phyloP scores from a whole-genome alignment of 1,284 basidiomycete species.

The Schizophyllum amplum region DNA sequence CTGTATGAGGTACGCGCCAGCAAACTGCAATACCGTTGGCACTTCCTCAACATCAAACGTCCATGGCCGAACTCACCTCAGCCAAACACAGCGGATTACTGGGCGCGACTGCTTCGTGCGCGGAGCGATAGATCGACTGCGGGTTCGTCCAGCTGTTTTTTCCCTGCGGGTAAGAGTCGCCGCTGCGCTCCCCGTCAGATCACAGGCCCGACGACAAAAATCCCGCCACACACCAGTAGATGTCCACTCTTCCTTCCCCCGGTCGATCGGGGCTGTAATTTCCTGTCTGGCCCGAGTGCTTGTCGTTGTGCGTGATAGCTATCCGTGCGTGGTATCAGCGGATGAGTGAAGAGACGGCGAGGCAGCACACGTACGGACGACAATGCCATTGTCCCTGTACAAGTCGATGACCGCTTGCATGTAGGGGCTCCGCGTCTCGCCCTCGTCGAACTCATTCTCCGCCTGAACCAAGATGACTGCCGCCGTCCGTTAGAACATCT shows the following conservation, averaged over 20 bases:
- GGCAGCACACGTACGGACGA: conserved; percentile 29
- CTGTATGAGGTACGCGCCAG: conserved; percentile 36
- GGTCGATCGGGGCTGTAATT: conserved; percentile 39
- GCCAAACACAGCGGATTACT: conserved; percentile 41
- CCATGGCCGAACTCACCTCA: conserved; percentile 23
- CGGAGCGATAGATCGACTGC: conserved; percentile 37
- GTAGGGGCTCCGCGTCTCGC: conserved; percentile 30
- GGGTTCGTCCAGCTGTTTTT: conserved; percentile 36
- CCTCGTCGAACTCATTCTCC: conserved; percentile 48
- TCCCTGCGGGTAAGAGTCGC: conserved; percentile 43
- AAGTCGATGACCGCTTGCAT: conserved; percentile 43
- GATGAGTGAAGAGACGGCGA: conserved; percentile 3
- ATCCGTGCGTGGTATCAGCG: not conserved
- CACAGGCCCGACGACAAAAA: not conserved
- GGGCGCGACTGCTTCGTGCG: conserved; percentile 32
- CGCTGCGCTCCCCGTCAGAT: conserved; percentile 20
- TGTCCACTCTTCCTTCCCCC: conserved; percentile 35
- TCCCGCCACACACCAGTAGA: conserved; percentile 31
- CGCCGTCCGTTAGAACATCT: not conserved
- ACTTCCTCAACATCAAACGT: not conserved
- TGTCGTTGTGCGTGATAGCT: conserved; percentile 42
- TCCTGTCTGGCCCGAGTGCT: conserved; percentile 33
- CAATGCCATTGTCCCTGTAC: conserved; percentile 38
- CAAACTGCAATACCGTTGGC: conserved; percentile 26
- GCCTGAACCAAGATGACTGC: conserved; percentile 49